Base-by-base conservation (phyloP, 108 stramenopile genomes). In the Pseudonitzschia delicatissima region DNA sequence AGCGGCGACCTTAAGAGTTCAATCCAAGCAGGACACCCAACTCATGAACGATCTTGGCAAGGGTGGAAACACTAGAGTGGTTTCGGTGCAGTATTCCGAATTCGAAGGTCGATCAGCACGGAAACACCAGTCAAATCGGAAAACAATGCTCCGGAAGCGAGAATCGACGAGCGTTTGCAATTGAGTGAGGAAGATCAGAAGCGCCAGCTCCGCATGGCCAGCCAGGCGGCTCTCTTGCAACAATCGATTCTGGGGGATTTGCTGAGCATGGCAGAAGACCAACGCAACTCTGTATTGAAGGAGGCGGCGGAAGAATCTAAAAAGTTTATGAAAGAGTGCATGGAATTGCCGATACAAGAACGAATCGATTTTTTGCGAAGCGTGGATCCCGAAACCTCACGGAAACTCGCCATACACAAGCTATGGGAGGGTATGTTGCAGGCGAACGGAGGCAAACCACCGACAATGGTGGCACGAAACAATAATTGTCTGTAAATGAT, bases 81-180 rank as follows among this genome's bases (percentile, higher is more conserved):
- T 87, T 17, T 77, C 72, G 45, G 88, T 90, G 17, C 72, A 78
- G 12, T 83, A 83, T 68, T 82, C 86, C 12, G 88, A 90, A 59
- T 69, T 80, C 47, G 53, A 40, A n/a, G 17, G 49, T 53, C 62
- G 47, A 26, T 27, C 71, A 13, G 65, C 44, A 15, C 44, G 52
- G 17, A 40, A 25, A 49, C 29, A 63, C 6, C n/a, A 35, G n/a
- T 48, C 47, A 23, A 48, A 21, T 48, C 47, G 47, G 3, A 7
- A 6, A 66, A 21, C 9, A 34, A 57, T 32, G 64, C 71, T 32
- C 71, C 71, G 4, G 35, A 23, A 35, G 1, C 26, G 21, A 53
- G 49, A 17, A 48, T 62, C 17, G 68, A 55, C 11, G 53, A 76
- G 29, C 74, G 39, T 23, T 26, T 34, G 15, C 32, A 66, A 36